phyloP scores from a whole-genome alignment of 2,329 filamentous ascomycete species.

The Pseudopyrenochaeta lycopersici region DNA sequence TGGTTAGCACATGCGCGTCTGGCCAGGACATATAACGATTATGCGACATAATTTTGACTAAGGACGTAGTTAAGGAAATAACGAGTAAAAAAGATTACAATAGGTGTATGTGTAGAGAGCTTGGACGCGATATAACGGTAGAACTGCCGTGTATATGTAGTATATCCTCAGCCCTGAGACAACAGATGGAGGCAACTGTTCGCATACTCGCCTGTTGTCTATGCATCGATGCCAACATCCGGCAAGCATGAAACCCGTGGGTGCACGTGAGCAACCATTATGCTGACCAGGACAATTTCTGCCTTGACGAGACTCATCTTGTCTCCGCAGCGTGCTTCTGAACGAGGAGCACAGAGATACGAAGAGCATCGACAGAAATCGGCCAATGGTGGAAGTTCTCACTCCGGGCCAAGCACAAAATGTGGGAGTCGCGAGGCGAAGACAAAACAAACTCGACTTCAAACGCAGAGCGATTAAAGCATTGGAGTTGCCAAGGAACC shows the following conservation, averaged over 20 bases:
- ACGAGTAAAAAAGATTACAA: constrained; percentile 40
- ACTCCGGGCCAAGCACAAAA: constrained; percentile 27
- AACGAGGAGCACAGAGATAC: constrained; percentile 17
- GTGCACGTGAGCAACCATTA: constrained; percentile 31
- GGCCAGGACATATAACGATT: constrained; percentile 46
- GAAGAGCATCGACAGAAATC: constrained; percentile 16
- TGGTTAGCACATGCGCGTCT: constrained; percentile 43
- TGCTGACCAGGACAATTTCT: constrained; percentile 28
- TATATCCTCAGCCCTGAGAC: constrained; percentile 11
- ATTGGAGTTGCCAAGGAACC: constrained; percentile 25
- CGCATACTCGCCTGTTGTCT: constrained; percentile 18
- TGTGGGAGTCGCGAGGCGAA: constrained; percentile 36
- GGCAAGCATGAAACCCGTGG: constrained; percentile 35
- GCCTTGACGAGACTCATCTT: constrained; percentile 40
- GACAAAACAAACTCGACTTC: constrained; percentile 44
- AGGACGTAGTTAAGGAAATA: constrained; percentile 14
- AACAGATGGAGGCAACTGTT: constrained; percentile 16
- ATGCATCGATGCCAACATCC: constrained; percentile 37
- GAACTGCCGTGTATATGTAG: constrained; percentile 47
- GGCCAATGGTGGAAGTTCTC: constrained; percentile 29
- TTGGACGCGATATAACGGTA: constrained; percentile 33
- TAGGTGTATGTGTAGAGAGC: constrained; percentile 33
- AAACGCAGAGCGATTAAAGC: constrained; percentile 42
- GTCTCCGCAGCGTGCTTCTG: constrained; percentile 39
- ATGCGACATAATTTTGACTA: constrained; percentile 40